Percentiles rank a stretch among this genome's conserved stretches.
These are phyloP conservation scores for Grigorovia transvaalensis DNA, from an alignment of 805 yeast genomes.

Conservation along the genomic window DNA sequence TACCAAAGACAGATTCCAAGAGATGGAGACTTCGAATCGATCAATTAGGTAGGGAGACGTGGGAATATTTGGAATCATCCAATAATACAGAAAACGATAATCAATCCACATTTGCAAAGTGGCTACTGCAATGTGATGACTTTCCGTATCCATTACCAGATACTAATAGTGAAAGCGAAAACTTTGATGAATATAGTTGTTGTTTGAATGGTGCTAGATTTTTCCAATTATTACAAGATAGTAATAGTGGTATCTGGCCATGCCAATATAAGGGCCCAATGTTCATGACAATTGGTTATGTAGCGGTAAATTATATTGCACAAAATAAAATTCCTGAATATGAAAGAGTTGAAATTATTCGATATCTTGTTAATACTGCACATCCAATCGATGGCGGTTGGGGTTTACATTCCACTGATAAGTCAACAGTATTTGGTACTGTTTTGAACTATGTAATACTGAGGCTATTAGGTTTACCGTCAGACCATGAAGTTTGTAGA, in stretches of 20 bases:
- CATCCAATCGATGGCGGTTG: conserved; percentile 99
- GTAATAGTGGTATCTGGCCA: conserved; percentile 74
- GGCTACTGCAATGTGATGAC: conserved; percentile 37
- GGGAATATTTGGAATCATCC: conserved; percentile 49
- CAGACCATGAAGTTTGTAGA: conserved; percentile 64
- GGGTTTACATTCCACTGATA: conserved; percentile 91
- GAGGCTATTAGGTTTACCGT: conserved; percentile 65
- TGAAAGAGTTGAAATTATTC: conserved; percentile 55
- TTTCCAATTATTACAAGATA: conserved; percentile 60
- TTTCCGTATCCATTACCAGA: conserved; percentile 32
- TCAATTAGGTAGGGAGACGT: conserved; percentile 64
- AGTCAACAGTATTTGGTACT: conserved; percentile 93
- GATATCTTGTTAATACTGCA: conserved; percentile 83
- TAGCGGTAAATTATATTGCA: conserved; percentile 63
- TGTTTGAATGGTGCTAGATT: conserved; percentile 68
- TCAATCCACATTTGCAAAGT: conserved; percentile 48
- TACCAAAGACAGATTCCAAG: conserved; percentile 55
- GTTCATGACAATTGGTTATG: conserved; percentile 90
- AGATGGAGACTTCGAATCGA: conserved; percentile 70
- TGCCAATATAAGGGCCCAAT: conserved; percentile 94
- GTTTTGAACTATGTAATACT: conserved; percentile 74
- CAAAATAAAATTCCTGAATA: conserved; percentile 58
- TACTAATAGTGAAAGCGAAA: conserved; percentile 14
- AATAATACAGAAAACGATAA: conserved; percentile 26
- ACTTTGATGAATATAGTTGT: conserved; percentile 43